Percentiles rank a stretch among this genome's conserved stretches.
Conservation (phyloP, 176 grass and related monocot genomes). For the Carex cristatella region DNA sequence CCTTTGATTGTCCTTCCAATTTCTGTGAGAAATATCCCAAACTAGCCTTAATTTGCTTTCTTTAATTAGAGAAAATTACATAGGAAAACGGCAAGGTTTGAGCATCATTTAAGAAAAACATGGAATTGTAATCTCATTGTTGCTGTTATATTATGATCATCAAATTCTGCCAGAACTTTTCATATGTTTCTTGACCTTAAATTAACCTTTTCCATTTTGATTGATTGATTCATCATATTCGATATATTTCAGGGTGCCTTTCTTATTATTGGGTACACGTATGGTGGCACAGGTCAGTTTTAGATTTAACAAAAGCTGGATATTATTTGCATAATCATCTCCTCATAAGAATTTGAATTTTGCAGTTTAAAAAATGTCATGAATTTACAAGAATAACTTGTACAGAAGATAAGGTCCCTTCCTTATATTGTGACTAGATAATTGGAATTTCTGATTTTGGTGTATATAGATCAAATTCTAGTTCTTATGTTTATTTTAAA, state of each 20-base stretch:
- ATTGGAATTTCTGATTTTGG: too few relatives aligned
- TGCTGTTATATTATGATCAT: background rate
- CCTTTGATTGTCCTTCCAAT: background rate
- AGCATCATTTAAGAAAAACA: background rate
- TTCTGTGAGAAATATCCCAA: background rate
- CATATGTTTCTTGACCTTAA: background rate
- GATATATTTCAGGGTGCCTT: conserved; percentile 52
- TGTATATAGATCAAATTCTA: too few relatives aligned
- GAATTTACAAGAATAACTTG: background rate
- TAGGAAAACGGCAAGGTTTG: background rate
- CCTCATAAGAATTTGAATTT: background rate
- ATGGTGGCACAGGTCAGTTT: conserved; percentile 54
- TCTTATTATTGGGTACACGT: conserved; percentile 68
- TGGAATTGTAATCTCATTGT: background rate
- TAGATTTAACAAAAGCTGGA: background rate
- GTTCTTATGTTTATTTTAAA: too few relatives aligned
- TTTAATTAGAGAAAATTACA: background rate
- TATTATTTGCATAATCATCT: background rate
- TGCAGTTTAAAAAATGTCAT: background rate
- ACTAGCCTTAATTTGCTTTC: background rate
- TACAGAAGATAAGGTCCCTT: background rate
- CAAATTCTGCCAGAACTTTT: background rate
- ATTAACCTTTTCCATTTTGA: background rate
- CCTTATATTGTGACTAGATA: too few relatives aligned
- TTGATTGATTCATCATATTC: background rate